Evolutionary conservation across 306 rosid genomes (phyloP).

Genomic region (Vicia faba): DNA sequence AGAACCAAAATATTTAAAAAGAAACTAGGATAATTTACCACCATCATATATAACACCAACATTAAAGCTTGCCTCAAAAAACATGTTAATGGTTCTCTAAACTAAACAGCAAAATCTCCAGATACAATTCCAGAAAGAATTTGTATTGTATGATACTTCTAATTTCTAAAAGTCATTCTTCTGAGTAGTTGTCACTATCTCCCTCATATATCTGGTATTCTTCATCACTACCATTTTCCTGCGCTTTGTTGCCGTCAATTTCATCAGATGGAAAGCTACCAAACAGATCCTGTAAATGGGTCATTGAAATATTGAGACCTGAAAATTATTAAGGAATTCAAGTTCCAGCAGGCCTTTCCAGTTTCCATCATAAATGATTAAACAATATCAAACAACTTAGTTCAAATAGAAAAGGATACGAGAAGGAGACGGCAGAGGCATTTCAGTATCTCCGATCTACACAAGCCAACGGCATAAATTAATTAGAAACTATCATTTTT

Average conservation of each 20-base stretch:
- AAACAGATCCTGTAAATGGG: slow-evolving; percentile 80
- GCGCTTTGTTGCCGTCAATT: slow-evolving; percentile 33
- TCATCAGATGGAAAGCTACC: slow-evolving; percentile 68
- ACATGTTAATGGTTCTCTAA: slow-evolving; percentile 3
- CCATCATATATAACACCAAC: not conserved
- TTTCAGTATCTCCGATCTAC: slow-evolving; percentile 67
- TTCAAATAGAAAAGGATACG: slow-evolving; percentile 57
- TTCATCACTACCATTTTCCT: slow-evolving; percentile 55
- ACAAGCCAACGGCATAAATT: slow-evolving; percentile 34
- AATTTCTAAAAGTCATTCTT: slow-evolving; percentile 34
- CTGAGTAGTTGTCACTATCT: slow-evolving; percentile 56
- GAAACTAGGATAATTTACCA: no score
- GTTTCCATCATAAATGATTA: slow-evolving; percentile 15
- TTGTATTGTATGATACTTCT: not conserved
- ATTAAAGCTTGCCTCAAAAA: not conserved
- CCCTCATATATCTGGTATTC: slow-evolving; percentile 69
- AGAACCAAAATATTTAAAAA: no score
- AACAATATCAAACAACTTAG: slow-evolving; percentile 19
- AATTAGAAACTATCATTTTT: slow-evolving; percentile 4
- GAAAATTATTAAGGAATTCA: slow-evolving; percentile 52
- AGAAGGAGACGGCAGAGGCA: slow-evolving; percentile 60
- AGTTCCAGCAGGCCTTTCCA: slow-evolving; percentile 10
- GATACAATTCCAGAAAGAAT: not conserved
- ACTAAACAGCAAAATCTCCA: slow-evolving; percentile 2
- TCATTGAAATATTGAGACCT: slow-evolving; percentile 72